Evolutionary conservation across 2,329 filamentous ascomycete genomes (phyloP).

Genomic region (Alternaria ventricosa): DNA sequence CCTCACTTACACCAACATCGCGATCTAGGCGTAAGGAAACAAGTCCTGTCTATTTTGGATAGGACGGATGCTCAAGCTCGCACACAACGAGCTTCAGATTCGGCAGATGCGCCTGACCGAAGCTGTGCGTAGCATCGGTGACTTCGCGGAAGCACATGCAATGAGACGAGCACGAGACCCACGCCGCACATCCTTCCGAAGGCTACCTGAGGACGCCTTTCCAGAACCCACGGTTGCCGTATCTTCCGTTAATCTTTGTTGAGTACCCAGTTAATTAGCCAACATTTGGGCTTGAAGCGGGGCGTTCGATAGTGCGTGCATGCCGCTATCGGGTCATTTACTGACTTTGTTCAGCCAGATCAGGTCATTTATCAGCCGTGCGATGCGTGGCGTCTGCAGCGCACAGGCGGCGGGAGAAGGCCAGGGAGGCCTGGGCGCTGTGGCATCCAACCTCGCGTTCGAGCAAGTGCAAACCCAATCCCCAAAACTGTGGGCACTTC

Average conservation of each 20-base stretch:
- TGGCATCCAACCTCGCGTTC: constrained; percentile 23
- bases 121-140: background rate
- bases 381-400: constrained; percentile 28
- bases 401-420: constrained; percentile 30
- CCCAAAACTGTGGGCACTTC: constrained; percentile 6
- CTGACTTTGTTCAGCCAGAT: constrained; percentile 27
- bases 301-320: constrained; percentile 35
- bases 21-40: background rate
- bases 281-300: constrained; percentile 39
- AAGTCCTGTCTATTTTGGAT: background rate
- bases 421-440: constrained; percentile 15
- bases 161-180: constrained; percentile 8
- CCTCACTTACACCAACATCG: constrained; percentile 4
- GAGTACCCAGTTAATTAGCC: constrained; percentile 39
- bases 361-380: constrained; percentile 35
- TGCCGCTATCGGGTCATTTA: constrained; percentile 37
- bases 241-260: constrained; percentile 27
- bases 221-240: constrained; percentile 4
- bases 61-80: background rate
- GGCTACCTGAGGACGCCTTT: background rate
- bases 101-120: background rate
- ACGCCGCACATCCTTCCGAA: constrained; percentile 3
- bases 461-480: constrained; percentile 19
- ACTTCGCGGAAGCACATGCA: background rate
- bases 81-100: background rate